Base-by-base conservation (phyloP, 345 rosid species). In the Eucalyptus erythrocorys region DNA sequence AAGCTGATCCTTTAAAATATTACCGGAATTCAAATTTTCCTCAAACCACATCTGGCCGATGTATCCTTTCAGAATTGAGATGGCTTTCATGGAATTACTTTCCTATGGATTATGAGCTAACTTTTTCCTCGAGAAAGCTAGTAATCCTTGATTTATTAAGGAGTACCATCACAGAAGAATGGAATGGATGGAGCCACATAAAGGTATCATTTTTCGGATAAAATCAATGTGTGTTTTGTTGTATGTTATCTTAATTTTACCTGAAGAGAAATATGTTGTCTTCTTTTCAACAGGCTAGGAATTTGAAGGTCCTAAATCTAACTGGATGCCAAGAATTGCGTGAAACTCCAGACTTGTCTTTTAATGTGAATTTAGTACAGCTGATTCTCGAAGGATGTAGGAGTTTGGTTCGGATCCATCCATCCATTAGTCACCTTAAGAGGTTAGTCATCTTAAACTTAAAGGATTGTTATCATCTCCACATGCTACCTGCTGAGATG, bases 121-220 rank as follows among this genome's bases (percentile, higher is more conserved):
- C 76, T 64, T 64, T 64, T 10, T 64, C 37, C 37, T 4, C 0
- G 19, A 30, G 17, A 37, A 64, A 13, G 71, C 71, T 64, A 6
- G 71, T 14, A 64, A 64, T 64, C 71, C 71, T 64, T 13, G 71
- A 64, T 64, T n/a, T 64, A 15, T 64, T 3, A 30, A 30, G 34
- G 10, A 64, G 71, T 64, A 2, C 13, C 0, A n/a, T 64, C 37
- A 64, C 19, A 3, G 34, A 64, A 64, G 9, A 3, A 30, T n/a
- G 71, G 71, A 0, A 1, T 64, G 37, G 37, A n/a, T 64, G 71
- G 71, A 30, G 34, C 0, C 0, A 0, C 34, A 30, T 61, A 15
- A 30, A 61, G 71, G 71, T 61, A 13, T 4, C 2, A 61, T 61
- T 30, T 61, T 27, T 30, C 19, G 0, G 8, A 61, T 61, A 61